Evolutionary conservation across 371 early-diverging fungal species (phyloP).

Genomic region (Actinomortierella wolfii): DNA sequence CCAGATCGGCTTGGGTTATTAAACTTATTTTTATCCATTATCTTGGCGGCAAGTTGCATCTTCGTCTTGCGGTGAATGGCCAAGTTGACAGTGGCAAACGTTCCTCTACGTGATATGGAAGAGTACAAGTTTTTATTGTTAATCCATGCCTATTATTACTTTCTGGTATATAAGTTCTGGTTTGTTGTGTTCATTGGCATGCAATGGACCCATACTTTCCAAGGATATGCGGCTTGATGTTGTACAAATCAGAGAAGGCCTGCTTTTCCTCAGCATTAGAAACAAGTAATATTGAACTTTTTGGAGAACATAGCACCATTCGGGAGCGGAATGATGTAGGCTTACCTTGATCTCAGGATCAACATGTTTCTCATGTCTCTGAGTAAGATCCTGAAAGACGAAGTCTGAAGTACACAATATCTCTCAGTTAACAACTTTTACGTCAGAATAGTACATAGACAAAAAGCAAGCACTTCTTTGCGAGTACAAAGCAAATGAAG

Average conservation of each 20-base stretch:
- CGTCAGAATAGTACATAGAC: too few relatives aligned
- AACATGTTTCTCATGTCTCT: neutral
- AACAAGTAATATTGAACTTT: too few relatives aligned
- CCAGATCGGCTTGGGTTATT: conserved; percentile 13
- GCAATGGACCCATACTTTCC: conserved; percentile 17
- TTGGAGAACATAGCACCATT: too few relatives aligned
- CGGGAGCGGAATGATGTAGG: too few relatives aligned
- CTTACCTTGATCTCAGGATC: conserved; percentile 32
- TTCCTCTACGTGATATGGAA: conserved; percentile 43
- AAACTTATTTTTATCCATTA: conserved; percentile 54
- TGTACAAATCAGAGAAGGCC: conserved; percentile 17
- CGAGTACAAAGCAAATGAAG: too few relatives aligned
- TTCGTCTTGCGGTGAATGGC: conserved; percentile 59
- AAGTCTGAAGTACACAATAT: conserved; percentile 20
- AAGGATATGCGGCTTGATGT: conserved; percentile 23
- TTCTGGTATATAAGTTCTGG: too few relatives aligned
- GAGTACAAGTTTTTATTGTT: too few relatives aligned
- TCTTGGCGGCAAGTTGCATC: conserved; percentile 63
- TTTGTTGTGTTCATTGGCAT: too few relatives aligned
- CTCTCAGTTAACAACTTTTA: conserved; percentile 3
- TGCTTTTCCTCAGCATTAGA: neutral
- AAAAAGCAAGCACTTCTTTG: too few relatives aligned
- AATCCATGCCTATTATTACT: too few relatives aligned
- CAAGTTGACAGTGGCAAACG: conserved; percentile 67
- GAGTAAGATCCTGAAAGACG: conserved; percentile 14